Percentiles rank a stretch among this genome's conserved stretches.
Evolutionary conservation across 805 yeast species (phyloP).

Genomic region (Wickerhamomyces bovis): DNA sequence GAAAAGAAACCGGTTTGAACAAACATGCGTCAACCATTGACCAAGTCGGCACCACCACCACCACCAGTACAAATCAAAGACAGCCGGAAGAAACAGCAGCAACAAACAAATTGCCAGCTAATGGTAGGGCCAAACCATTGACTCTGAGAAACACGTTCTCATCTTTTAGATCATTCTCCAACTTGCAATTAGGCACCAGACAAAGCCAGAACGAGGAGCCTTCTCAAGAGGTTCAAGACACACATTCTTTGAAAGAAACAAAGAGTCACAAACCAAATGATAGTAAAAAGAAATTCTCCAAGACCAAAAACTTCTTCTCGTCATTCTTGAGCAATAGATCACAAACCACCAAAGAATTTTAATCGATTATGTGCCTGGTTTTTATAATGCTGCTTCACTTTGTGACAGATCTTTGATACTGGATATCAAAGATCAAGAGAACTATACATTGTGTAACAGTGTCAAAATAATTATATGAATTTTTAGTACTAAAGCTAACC

Average conservation of each 20-base stretch:
- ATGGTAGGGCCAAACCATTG: neutral
- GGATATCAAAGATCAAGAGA: neutral
- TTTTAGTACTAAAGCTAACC: neutral
- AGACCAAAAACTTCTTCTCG: neutral
- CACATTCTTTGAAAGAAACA: neutral
- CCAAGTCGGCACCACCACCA: neutral
- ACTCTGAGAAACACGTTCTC: conserved; percentile 8
- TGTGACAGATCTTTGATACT: neutral
- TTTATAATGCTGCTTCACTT: neutral
- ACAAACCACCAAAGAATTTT: neutral
- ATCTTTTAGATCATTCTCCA: conserved; percentile 6
- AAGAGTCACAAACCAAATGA: neutral
- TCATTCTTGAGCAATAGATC: neutral
- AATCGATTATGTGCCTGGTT: too few species aligned
- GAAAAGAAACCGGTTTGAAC: neutral
- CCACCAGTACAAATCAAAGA: neutral
- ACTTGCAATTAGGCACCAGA: neutral
- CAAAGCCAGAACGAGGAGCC: neutral
- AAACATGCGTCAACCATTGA: neutral
- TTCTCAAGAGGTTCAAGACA: neutral
- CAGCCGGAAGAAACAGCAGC: neutral
- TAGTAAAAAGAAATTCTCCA: neutral
- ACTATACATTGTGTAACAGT: neutral
- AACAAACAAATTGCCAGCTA: neutral
- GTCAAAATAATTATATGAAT: neutral